Base-by-base conservation (phyloP, 176 grass and related monocot species). In the Raddia distichophylla region DNA sequence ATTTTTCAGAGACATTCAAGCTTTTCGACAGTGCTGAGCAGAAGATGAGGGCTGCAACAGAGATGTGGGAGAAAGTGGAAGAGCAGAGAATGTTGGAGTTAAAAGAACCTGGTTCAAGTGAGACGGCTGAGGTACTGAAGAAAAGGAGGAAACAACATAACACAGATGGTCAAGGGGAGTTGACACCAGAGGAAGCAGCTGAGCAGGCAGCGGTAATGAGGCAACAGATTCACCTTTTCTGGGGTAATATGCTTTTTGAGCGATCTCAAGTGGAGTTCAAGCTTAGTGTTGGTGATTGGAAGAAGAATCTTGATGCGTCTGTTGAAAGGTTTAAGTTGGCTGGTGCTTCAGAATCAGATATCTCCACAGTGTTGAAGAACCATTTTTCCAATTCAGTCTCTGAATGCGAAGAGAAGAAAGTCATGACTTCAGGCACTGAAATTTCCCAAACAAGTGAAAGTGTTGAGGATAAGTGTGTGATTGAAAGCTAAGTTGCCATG, bases 211-310 rank as follows among this genome's bases (percentile, higher is more conserved):
- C 64, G 12, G 90, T 84, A 52, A 98, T 98, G 96, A 90, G 92
- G 72, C 92, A 94, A 86, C 96, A 98, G 37, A 98, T 98, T 84
- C 93, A 98, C 74, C 87, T 98, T 53, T 98, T 98, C 64, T 98
- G 96, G 96, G 96, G 96, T 45, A 98, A 98, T 89, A 90, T 98
- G 96, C 89, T 98, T 80, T 98, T 98, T 58, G 96, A 98, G 80
- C 90, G 96, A 35, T 98, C 96, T 69, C 96, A 98, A 85, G 90
- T 98, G 72, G 93, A 95, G 67, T 98, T 95, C 83, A 98, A 95
- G 59, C 93, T 98, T 67, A 65, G 76, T 60, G 75, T 91, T 14
- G 84, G 86, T 61, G 75, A 94, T 67, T 98, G 96, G 96, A 93
- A 91, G 44, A 95, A 81, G 73, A 98, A 98, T 86, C 86, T 98